Base-by-base conservation (phyloP, 768 basidiomycete species). In the Phanerodontia chrysosporium region DNA sequence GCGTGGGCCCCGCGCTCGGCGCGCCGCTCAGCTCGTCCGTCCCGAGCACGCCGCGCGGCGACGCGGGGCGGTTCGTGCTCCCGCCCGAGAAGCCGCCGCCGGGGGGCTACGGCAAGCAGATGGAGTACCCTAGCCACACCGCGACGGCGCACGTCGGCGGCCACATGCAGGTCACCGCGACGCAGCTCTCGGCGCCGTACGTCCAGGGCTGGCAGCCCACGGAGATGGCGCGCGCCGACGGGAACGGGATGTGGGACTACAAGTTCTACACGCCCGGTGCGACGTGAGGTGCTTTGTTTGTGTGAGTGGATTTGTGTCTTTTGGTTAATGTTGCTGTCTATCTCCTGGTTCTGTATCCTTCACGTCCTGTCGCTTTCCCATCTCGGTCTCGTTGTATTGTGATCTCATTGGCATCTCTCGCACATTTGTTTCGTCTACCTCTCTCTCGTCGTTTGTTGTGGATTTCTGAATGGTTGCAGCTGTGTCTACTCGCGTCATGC, bases 191-290 rank as follows among this genome's bases (percentile, higher is more conserved):
- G 58, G 27, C 55, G 55, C 61, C 53, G 54, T 54, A 51, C 27
- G 61, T 62, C 36, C 61, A 62, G 36, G 52, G 52, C 25, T 58
- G 51, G 60, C 57, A 51, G 51, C 56, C 49, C 30, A 10, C 57
- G 9, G 57, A 62, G 30, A 30, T 58, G 51, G 13, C 42, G 45
- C 52, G 24, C 24, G 18, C 32, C 22, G 35, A 25, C 12, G 42
- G 49, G 30, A 21, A 45, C 25, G 24, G 27, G 24, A 27, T 18
- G 3, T 58, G 55, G 60, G 55, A 61, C 10, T 61, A 59, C 52
- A 55, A 49, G 45, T 55, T 55, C 28, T 62, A 57, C 44, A 39
- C 25, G 8, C 57, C 48, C 45, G 29, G 55, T 28, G 46, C 46
- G 29, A 30, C 28, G 45, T 57, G 25, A 32, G 6, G 52, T 42